These are phyloP conservation scores for Mallotus nudiflorus DNA, from an alignment of 345 rosid species.

Conservation along the genomic window DNA sequence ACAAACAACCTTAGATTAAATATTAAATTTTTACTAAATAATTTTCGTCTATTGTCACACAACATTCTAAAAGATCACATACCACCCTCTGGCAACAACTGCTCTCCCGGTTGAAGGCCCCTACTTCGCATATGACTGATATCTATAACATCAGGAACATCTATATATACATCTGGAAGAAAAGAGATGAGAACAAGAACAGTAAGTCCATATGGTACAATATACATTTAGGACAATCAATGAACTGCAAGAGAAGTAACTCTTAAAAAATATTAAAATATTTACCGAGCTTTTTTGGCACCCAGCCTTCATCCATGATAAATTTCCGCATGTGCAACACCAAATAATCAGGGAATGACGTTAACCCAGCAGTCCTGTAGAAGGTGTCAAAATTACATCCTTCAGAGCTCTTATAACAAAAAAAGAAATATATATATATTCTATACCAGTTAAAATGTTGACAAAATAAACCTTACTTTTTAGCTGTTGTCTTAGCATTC, in stretches of 20 bases:
- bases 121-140: slow-evolving; percentile 94
- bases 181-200: not conserved
- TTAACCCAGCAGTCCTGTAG: slow-evolving; percentile 82
- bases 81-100: slow-evolving; percentile 83
- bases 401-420: not conserved
- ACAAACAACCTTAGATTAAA: no score
- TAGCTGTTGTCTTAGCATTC: slow-evolving; percentile 80
- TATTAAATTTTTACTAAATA: no score
- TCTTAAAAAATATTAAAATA: slow-evolving; percentile 13
- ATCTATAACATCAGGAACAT: slow-evolving; percentile 92
- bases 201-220: slow-evolving; percentile 7
- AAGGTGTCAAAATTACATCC: not conserved
- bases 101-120: slow-evolving; percentile 94
- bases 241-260: slow-evolving; percentile 13
- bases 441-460: no score
- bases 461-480: slow-evolving; percentile 60
- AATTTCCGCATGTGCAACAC: slow-evolving; percentile 97
- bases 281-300: slow-evolving; percentile 95
- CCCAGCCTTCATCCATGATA: slow-evolving; percentile 98
- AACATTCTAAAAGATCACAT: slow-evolving; percentile 24
- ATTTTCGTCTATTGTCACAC: no score
- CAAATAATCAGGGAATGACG: slow-evolving; percentile 95
- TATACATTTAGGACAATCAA: not conserved
- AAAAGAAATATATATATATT: no score
- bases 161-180: slow-evolving; percentile 80